phyloP scores from a whole-genome alignment of 108 stramenopile genomes.

The Conticribra guillardii region DNA sequence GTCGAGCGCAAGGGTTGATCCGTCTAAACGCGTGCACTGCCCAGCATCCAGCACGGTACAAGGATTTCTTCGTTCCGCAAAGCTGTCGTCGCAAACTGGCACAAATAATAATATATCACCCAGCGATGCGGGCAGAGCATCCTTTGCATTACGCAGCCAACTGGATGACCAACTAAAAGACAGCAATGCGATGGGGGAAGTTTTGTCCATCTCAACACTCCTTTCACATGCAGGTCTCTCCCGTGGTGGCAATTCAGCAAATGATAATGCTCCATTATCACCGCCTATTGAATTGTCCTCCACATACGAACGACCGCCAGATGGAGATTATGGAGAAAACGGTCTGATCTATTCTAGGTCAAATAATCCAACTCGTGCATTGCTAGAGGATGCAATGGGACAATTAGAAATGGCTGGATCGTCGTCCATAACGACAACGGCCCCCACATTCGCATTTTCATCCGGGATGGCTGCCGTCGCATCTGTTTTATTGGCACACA shows the following conservation, averaged over 20 bases:
- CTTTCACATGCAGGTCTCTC: conserved; percentile 70
- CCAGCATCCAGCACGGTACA: too few species aligned
- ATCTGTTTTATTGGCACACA: conserved; percentile 72
- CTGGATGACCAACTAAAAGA: conserved; percentile 4
- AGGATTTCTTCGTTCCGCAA: too few species aligned
- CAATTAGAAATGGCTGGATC: conserved; percentile 57
- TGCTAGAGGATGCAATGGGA: conserved; percentile 65
- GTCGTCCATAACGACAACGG: background rate
- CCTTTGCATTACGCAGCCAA: conserved; percentile 12
- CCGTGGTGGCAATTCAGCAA: background rate
- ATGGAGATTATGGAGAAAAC: conserved; percentile 62
- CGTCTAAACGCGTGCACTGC: too few species aligned
- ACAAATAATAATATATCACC: background rate
- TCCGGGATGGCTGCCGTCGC: conserved; percentile 91
- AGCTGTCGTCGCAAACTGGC: too few species aligned
- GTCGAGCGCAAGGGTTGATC: too few species aligned
- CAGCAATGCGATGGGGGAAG: background rate
- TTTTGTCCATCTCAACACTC: conserved; percentile 45
- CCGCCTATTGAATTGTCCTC: conserved; percentile 81
- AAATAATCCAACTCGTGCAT: conserved; percentile 79
- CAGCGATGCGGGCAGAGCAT: conserved; percentile 30
- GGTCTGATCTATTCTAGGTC: conserved; percentile 70
- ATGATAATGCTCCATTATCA: conserved; percentile 65
- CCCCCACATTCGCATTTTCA: conserved; percentile 73
- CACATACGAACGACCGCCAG: conserved; percentile 77